These are phyloP conservation scores for Gyromitra esculenta DNA, from an alignment of 2,329 filamentous ascomycete genomes.

Conservation along the genomic window DNA sequence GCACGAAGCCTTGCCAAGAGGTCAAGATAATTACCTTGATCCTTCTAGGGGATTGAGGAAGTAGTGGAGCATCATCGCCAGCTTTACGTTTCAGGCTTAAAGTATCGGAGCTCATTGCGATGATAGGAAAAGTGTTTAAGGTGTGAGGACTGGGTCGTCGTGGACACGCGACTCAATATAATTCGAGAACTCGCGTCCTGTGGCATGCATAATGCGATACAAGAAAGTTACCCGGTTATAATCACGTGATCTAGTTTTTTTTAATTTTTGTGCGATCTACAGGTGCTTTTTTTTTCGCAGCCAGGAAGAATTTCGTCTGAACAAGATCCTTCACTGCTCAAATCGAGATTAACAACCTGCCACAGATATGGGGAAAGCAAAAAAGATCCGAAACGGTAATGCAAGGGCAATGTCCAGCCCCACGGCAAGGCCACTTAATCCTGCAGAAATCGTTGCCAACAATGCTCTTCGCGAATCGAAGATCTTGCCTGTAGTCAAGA, in stretches of 20 bases:
- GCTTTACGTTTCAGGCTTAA: slow-evolving; percentile 66
- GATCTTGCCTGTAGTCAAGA: slow-evolving; percentile 71
- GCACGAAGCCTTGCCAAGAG: slow-evolving; percentile 17
- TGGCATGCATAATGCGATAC: slow-evolving; percentile 19
- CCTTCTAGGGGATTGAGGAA: slow-evolving; percentile 63
- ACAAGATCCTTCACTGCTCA: slow-evolving; percentile 20
- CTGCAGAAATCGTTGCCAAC: slow-evolving; percentile 42
- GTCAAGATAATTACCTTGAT: slow-evolving; percentile 61
- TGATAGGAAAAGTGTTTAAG: slow-evolving; percentile 26
- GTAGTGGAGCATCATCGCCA: slow-evolving; percentile 59
- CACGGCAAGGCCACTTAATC: slow-evolving; percentile 42
- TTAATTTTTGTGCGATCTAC: background rate
- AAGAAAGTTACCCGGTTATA: slow-evolving; percentile 30
- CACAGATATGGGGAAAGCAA: slow-evolving; percentile 52
- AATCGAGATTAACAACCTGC: slow-evolving; percentile 23
- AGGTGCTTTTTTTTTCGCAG: slow-evolving; percentile 16
- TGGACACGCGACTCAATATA: slow-evolving; percentile 44
- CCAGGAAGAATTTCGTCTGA: slow-evolving; percentile 12
- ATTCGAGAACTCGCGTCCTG: slow-evolving; percentile 29
- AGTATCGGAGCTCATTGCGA: slow-evolving; percentile 45
- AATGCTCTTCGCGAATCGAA: slow-evolving; percentile 69
- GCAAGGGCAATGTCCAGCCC: slow-evolving; percentile 34
- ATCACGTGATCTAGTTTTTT: slow-evolving; percentile 16
- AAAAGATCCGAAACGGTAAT: slow-evolving; percentile 31
- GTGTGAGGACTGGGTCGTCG: slow-evolving; percentile 12